Base-by-base conservation (phyloP, 23 red algal genomes). In the Gracilariopsis chorda region DNA sequence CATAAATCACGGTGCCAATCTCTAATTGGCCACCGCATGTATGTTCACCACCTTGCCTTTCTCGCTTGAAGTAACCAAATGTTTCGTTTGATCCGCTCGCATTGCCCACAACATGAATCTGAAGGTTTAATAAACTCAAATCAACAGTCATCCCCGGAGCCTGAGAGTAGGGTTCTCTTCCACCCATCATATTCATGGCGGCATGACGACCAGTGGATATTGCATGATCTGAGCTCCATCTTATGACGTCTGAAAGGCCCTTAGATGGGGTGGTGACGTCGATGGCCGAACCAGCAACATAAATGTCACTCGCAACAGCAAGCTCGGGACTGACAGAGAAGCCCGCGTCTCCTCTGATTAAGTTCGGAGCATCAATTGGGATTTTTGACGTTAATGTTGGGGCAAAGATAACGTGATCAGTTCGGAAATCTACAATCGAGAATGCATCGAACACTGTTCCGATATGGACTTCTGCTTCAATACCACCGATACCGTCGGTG, bases 381-480 rank as follows among this genome's bases (percentile, higher is more conserved):
- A 69, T 65, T 29, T 29, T 51, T 70, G 58, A 36, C 37, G 85
- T 60, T 28, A 78, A 10, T 20, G 85, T 89, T 23, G 85, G 85
- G 42, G 85, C 85, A 78, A 89, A 89, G 30, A 89, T 44, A 13
- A 89, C 51, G 36, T 78, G 85, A 78, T 89, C 85, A 40, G 85
- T 89, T 3, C 85, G 69, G 29, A 89, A 89, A 53, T 89, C 85
- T 21, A 89, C 57, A 19, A 89, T 77, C 40, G 85, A 89, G 69
- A 89, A 89, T 34, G 85, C 58, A 45, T 89, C 85, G 29, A 89
- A 89, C 13, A 89, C 85, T 20, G 85, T 89, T n/a, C 85, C 85
- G 30, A 78, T 34, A 76, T 89, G 85, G 11, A 89, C 85, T 27
- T 89, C 85, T 1, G 85, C 85, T 43, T 89, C 85, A 14, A 78